These are phyloP conservation scores for Psilocybe cubensis DNA, from an alignment of 768 basidiomycete species.

Conservation along the genomic window DNA sequence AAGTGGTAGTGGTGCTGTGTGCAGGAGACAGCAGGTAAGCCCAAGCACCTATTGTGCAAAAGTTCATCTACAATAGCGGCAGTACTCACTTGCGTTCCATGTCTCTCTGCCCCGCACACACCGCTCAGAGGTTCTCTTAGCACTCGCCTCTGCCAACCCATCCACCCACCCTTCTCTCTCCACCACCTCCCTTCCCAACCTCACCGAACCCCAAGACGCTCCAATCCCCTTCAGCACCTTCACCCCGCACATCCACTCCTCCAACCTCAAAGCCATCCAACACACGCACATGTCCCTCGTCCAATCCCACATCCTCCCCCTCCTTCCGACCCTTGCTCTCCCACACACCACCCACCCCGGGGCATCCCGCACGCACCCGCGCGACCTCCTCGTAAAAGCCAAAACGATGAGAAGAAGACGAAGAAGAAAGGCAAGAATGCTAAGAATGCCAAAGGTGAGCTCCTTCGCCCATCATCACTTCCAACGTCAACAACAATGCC, in stretches of 20 bases:
- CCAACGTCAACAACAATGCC: no score
- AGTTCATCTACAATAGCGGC: no score
- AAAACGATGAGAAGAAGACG: no score
- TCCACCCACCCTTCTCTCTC: neutral
- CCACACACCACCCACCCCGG: conserved; percentile 38
- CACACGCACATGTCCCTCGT: conserved; percentile 79
- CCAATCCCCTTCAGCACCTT: conserved; percentile 32
- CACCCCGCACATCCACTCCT: conserved; percentile 37
- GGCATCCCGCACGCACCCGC: conserved; percentile 28
- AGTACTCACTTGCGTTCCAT: no score
- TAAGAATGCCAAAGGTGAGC: no score
- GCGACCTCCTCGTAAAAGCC: conserved; percentile 85
- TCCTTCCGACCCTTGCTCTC: conserved; percentile 70
- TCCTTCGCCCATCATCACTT: no score
- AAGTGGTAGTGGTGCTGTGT: no score
- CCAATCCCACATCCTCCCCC: conserved; percentile 75
- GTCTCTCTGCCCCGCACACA: no score
- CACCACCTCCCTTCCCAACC: neutral
- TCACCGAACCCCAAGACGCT: neutral
- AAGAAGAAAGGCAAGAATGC: no score
- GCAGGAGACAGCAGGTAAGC: no score
- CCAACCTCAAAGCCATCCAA: conserved; percentile 63
- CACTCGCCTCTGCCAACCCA: neutral
- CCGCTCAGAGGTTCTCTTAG: no score
- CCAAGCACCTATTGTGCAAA: no score